Evolutionary conservation across 2,329 filamentous ascomycete genomes (phyloP), one percentile per base, ranked within the genome.

Genomic region (Pyrenochaeta sp.): DNA sequence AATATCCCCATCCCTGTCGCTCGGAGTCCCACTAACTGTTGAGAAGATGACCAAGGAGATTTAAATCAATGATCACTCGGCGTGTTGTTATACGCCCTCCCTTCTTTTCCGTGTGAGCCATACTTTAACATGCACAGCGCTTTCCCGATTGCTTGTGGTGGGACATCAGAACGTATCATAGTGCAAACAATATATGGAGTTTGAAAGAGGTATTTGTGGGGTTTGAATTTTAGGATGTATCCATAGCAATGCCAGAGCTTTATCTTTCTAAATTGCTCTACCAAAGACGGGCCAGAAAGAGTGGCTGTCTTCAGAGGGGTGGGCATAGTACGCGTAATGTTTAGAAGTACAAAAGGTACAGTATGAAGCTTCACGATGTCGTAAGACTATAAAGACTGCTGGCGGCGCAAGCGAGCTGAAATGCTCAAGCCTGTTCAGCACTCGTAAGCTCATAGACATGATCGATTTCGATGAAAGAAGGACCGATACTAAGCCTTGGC

Each of bases 1-100:
- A 56, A 59, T 56, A 13, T 53, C 36, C 3, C 34, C 19, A 40
- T 30, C 57, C 53, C 19, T 49, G 45, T 12, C 39, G 28, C 7
- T 3, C 6, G 19, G 27, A 19, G 43, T 36, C 32, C 9, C n/a
- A 27, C 3, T 2, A 15, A 37, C n/a, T 7, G 40, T 36, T 25
- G 30, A 22, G 13, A 34, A n/a, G 28, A n/a, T 52, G 22, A 44
- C 19, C 19, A 25, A 10, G 27, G 3, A 24, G 9, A 25, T 13
- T 25, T 34, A 8, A 9, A n/a, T 32, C 12, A 32, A n/a, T 22
- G n/a, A 43, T 28, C 6, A 27, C 42, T 28, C 24, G 24, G 15
- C 7, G 22, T 15, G 15, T 22, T 28, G 2, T 28, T n/a, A 44
- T 44, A 8, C 42, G 13, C 15, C 42, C 36, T 39, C 3, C 10